Percentiles rank a stretch among this genome's conserved stretches.
phyloP scores from a whole-genome alignment of 441 rosid species.

The Manihot esculenta region DNA sequence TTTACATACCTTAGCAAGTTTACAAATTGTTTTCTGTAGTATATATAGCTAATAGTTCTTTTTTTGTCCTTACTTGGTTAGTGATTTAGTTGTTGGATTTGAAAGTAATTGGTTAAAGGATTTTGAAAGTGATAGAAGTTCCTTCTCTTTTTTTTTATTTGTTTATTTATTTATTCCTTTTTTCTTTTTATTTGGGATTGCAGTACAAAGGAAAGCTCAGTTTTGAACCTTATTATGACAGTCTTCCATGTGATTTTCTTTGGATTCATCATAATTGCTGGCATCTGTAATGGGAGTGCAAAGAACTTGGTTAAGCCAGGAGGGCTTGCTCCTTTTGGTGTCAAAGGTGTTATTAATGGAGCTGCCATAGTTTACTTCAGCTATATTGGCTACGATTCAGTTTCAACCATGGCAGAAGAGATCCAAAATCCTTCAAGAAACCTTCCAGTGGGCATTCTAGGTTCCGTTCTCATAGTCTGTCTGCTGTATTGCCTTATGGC shows the following conservation, averaged over 20 bases:
- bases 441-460: slow-evolving; percentile 76
- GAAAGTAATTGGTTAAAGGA: slow-evolving; percentile 9
- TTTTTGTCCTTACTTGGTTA: neutral
- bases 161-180: neutral
- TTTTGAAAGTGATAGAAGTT: slow-evolving; percentile 36
- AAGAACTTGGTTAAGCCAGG: slow-evolving; percentile 66
- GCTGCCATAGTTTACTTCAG: slow-evolving; percentile 88
- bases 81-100: neutral
- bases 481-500: slow-evolving; percentile 80
- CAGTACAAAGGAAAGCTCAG: slow-evolving; percentile 95
- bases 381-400: slow-evolving; percentile 88
- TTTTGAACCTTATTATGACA: slow-evolving; percentile 77
- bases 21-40: neutral
- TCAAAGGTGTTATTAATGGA: slow-evolving; percentile 68
- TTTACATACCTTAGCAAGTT: neutral
- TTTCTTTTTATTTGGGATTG: slow-evolving; percentile 22
- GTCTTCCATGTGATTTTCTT: slow-evolving; percentile 75
- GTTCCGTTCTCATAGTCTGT: slow-evolving; percentile 77
- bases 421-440: slow-evolving; percentile 76
- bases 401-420: slow-evolving; percentile 94
- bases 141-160: neutral
- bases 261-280: slow-evolving; percentile 73
- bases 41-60: neutral
- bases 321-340: slow-evolving; percentile 80
- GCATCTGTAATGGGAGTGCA: slow-evolving; percentile 56